Evolutionary conservation across 2,329 filamentous ascomycete genomes (phyloP), one percentile per base, ranked within the genome.

Genomic region (Pseudopithomyces chartarum): DNA sequence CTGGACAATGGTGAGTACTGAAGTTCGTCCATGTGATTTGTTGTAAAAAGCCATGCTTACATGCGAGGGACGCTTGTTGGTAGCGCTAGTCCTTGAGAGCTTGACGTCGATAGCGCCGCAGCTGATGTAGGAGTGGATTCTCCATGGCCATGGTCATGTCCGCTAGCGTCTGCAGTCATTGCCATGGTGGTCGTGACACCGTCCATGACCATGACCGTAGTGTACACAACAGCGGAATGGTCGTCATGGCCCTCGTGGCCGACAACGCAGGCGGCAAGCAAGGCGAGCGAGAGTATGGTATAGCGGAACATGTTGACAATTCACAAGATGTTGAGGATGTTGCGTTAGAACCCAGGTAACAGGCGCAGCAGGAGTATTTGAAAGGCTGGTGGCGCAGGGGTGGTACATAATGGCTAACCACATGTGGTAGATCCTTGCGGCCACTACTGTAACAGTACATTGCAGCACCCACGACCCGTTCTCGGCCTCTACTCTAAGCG

Each of bases 201-300:
- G 38, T 51, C n/a, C 48, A 51, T 51, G 38, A 51, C 48, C 48
- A 51, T 51, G 15, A 32, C 36, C 2, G 38, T 43, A 13, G 48
- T 51, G 39, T 51, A 51, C 7, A 51, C 34, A 22, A 40, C 23
- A 10, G 48, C 38, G 8, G 48, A 51, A 3, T 32, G 23, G 6
- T 43, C 48, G 23, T 34, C 48, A 13, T 43, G 38, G 15, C 38
- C 48, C n/a, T 32, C 48, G 20, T 40, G 36, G 20, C 36, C 36
- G 11, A 36, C 48, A 20, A 51, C 48, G 3, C 29, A 23, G 11
- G 17, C 15, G 38, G 38, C 36, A 6, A 32, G 17, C 13, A 43
- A n/a, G 6, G 11, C 33, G 6, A 51, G 29, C 17, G 48, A 6
- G 13, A 51, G n/a, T 22, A 40, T 11, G 4, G 32, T 39, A 23